Conservation (phyloP, 225 moss, liverwort and hornwort species). For the Rhytidiadelphus loreus region DNA sequence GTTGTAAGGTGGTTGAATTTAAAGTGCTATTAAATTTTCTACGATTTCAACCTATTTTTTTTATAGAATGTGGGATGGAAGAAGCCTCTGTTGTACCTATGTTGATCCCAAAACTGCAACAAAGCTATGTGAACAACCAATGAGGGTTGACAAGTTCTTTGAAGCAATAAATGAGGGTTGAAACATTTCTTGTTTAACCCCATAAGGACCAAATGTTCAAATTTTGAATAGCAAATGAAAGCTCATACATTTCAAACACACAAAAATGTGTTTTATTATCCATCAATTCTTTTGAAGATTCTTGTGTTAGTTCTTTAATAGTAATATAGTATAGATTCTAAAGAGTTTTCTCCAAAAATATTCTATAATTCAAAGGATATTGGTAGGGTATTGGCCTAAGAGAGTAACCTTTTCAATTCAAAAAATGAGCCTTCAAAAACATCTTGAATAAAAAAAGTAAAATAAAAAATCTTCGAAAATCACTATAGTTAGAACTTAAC, state of each 20-base stretch:
- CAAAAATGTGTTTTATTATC: neutral
- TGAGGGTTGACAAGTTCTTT: neutral
- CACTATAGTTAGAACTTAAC: too few relatives aligned
- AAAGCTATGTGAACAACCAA: neutral
- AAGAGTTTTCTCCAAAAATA: neutral
- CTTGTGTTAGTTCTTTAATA: neutral
- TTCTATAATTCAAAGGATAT: neutral
- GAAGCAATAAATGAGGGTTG: neutral
- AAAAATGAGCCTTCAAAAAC: neutral
- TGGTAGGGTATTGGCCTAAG: neutral
- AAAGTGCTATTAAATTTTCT: neutral
- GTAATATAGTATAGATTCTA: fast-evolving
- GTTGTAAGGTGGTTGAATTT: neutral
- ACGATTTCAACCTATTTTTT: neutral
- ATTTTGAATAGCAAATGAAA: neutral
- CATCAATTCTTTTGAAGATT: neutral
- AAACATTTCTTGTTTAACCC: neutral
- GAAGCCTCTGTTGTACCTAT: neutral
- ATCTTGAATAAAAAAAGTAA: neutral
- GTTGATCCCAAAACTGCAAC: neutral
- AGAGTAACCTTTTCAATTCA: neutral
- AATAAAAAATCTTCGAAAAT: neutral
- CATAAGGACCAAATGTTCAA: neutral
- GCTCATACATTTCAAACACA: neutral
- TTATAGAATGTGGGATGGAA: neutral